Percentiles rank a stretch among this genome's conserved stretches.
Evolutionary conservation across 192 early-diverging fungal genomes (phyloP).

Genomic region (Podila minutissima): DNA sequence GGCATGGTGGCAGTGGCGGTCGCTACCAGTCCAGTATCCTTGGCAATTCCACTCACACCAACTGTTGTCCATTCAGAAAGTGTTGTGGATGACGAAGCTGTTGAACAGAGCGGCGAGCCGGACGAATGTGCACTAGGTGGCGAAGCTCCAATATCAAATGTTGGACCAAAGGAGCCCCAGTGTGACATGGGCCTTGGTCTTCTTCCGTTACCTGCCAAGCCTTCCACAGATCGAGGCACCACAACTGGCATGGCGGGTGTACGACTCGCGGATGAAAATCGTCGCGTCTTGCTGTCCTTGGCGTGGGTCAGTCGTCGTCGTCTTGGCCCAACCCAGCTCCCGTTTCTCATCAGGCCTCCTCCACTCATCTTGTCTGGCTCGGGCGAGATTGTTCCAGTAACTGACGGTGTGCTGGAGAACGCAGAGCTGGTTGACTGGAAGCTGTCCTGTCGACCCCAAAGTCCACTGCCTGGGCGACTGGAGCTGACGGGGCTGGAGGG

Average conservation of each 20-base stretch:
- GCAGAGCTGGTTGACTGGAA: slow-evolving; percentile 10
- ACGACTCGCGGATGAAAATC: slow-evolving; percentile 10
- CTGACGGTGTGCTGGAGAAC: background rate
- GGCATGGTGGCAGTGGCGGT: background rate
- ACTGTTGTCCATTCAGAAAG: background rate
- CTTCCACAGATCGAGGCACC: background rate
- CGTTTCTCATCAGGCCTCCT: background rate
- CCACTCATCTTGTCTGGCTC: too few relatives aligned
- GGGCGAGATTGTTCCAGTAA: too few relatives aligned
- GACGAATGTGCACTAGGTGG: background rate
- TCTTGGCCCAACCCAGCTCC: slow-evolving; percentile 20
- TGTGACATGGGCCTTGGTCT: slow-evolving; percentile 9
- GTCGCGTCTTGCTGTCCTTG: slow-evolving; percentile 10
- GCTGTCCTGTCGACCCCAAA: slow-evolving; percentile 7
- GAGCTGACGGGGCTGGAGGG: background rate
- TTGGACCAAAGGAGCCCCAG: slow-evolving; percentile 12
- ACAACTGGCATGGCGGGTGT: background rate
- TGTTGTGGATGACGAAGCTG: slow-evolving; percentile 9
- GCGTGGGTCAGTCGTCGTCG: slow-evolving; percentile 3
- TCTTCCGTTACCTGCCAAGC: background rate
- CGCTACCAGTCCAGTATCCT: background rate
- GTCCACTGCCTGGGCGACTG: background rate
- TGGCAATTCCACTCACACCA: background rate
- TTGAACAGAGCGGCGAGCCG: background rate
- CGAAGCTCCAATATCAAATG: background rate